These are phyloP conservation scores for Cordyceps sp. DNA, from an alignment of 2,329 filamentous ascomycete species.

Conservation along the genomic window DNA sequence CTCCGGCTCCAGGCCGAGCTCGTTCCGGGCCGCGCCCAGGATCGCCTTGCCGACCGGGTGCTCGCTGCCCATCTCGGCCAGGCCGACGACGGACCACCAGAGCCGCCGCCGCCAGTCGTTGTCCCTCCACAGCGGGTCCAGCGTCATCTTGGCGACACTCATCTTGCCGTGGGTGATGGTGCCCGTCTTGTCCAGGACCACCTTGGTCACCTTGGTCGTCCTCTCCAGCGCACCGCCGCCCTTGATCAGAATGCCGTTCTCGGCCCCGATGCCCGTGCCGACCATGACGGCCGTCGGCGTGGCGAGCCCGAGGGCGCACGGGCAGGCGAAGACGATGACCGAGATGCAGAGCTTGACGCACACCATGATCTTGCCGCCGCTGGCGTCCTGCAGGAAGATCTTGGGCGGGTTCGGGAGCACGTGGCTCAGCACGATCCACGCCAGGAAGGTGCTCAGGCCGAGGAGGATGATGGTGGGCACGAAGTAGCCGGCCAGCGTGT, in stretches of 20 bases:
- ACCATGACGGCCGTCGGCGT: conserved; percentile 98
- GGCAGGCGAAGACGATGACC: conserved; percentile 95
- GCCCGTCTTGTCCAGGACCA: conserved; percentile 91
- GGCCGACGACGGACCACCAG: conserved; percentile 92
- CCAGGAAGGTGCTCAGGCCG: conserved; percentile 68
- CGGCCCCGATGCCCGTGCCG: conserved; percentile 87
- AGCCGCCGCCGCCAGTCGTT: conserved; percentile 52
- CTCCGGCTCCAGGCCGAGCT: conserved; percentile 57
- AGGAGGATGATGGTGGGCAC: conserved; percentile 78
- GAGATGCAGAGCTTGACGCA: conserved; percentile 96
- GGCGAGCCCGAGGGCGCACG: conserved; percentile 86
- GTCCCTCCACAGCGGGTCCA: conserved; percentile 52
- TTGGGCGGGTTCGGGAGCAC: conserved; percentile 67
- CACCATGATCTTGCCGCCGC: conserved; percentile 87
- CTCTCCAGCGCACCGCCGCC: conserved; percentile 84
- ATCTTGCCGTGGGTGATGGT: conserved; percentile 92
- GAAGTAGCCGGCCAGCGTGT: conserved; percentile 84
- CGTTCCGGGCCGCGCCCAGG: conserved; percentile 53
- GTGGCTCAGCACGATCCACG: conserved; percentile 93
- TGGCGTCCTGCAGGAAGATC: conserved; percentile 66
- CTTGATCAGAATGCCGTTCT: conserved; percentile 95
- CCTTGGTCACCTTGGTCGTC: conserved; percentile 74
- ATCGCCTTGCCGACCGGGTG: conserved; percentile 92
- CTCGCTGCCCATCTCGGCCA: conserved; percentile 92
- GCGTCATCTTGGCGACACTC: conserved; percentile 61